phyloP scores from a whole-genome alignment of 2,329 filamentous ascomycete species.

The Aureobasidium sp. region DNA sequence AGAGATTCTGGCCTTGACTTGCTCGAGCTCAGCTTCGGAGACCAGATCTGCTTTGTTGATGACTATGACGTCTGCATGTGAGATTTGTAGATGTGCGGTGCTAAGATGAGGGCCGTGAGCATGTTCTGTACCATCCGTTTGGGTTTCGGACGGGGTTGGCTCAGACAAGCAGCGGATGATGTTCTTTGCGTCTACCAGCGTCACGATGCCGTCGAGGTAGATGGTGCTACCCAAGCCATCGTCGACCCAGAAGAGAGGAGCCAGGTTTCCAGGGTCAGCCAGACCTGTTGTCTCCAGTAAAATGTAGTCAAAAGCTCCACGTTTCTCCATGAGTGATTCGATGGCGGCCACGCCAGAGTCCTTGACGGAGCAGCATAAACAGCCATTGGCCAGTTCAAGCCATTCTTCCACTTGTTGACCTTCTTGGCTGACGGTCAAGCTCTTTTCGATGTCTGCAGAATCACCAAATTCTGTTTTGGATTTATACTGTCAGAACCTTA shows the following conservation, averaged over 20 bases:
- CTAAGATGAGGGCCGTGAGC: constrained; percentile 62
- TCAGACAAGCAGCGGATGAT: constrained; percentile 77
- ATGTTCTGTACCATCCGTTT: constrained; percentile 31
- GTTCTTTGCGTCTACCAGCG: constrained; percentile 90
- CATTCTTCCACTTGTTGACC: constrained; percentile 83
- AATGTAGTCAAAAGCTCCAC: constrained; percentile 94
- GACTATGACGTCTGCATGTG: constrained; percentile 88
- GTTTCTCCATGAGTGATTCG: constrained; percentile 89
- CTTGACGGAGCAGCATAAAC: constrained; percentile 96
- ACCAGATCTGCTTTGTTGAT: constrained; percentile 93
- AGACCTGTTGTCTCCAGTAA: constrained; percentile 92
- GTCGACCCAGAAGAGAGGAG: constrained; percentile 95
- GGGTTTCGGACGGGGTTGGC: constrained; percentile 24
- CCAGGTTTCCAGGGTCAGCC: constrained; percentile 90
- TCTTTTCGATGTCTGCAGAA: constrained; percentile 87
- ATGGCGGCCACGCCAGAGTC: constrained; percentile 92
- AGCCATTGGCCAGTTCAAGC: constrained; percentile 93
- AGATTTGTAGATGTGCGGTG: constrained; percentile 92
- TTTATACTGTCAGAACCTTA: constrained; percentile 7
- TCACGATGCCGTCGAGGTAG: constrained; percentile 94
- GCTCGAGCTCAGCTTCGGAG: constrained; percentile 56
- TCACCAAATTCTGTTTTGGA: constrained; percentile 28
- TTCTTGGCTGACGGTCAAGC: constrained; percentile 73
- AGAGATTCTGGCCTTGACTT: constrained; percentile 60
- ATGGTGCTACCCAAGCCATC: constrained; percentile 92